These are phyloP conservation scores for Russula abietina DNA, from an alignment of 768 basidiomycete species.

Conservation along the genomic window DNA sequence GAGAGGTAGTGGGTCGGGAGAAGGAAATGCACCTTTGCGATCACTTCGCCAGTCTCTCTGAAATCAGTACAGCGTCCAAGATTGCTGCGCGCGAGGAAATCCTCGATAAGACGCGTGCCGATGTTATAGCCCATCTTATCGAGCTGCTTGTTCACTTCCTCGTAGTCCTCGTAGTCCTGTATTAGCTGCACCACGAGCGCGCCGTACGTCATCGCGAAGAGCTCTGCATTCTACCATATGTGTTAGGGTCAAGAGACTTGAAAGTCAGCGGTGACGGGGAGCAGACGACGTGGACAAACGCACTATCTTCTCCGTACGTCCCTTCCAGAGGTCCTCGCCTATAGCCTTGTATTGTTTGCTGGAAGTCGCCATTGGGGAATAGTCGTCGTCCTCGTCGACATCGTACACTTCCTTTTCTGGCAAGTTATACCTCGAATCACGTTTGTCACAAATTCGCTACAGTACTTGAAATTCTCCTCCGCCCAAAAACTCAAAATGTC, in stretches of 20 bases:
- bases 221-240: slow-evolving; percentile 76
- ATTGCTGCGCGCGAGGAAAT: slow-evolving; percentile 91
- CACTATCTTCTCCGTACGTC: slow-evolving; percentile 91
- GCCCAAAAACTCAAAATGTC: slow-evolving; percentile 37
- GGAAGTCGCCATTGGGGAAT: slow-evolving; percentile 42
- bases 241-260: slow-evolving; percentile 25
- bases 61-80: slow-evolving; percentile 92
- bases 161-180: slow-evolving; percentile 98
- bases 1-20: background rate
- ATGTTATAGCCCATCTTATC: slow-evolving; percentile 99
- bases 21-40: slow-evolving; percentile 65
- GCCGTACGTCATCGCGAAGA: slow-evolving; percentile 95
- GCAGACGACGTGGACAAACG: slow-evolving; percentile 29
- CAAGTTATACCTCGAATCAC: background rate
- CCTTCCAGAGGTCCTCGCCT: slow-evolving; percentile 96
- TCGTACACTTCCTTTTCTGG: too few species aligned
- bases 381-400: background rate
- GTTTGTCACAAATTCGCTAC: slow-evolving; percentile 1
- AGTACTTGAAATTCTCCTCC: background rate
- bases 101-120: slow-evolving; percentile 91
- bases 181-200: slow-evolving; percentile 97
- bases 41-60: slow-evolving; percentile 89
- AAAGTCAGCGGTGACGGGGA: slow-evolving; percentile 17
- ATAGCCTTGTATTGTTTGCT: slow-evolving; percentile 83
- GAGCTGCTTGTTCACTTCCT: slow-evolving; percentile 90